Base-by-base conservation (phyloP, 2,329 filamentous ascomycete genomes). In the Clarireedia monteithiana region DNA sequence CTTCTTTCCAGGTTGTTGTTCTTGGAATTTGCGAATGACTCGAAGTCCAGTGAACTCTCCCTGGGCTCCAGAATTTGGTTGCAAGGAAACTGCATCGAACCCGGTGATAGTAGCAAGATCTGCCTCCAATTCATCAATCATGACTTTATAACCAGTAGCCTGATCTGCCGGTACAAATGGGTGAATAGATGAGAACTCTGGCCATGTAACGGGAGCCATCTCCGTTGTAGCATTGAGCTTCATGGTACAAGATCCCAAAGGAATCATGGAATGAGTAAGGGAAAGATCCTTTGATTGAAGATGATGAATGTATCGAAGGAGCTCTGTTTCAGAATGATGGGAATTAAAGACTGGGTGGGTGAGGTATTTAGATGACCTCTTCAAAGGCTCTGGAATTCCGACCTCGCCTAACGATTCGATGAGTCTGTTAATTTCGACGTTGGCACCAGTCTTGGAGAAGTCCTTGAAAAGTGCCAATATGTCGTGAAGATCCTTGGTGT, bases 181-280 rank as follows among this genome's bases (percentile, higher is more conserved):
- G 73, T 97, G 92, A 36, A 95, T 78, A 59, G 86, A 83, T 44
- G 88, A 81, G 67, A 91, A 89, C 50, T 85, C 82, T 0, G 85
- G 83, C 73, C 84, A 86, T 0, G 88, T 88, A 55, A 96, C 80
- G 6, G 91, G 87, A 15, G 88, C 81, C 92, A 97, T 96, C 75
- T 96, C 90, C 0, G 89, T 89, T 3, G 91, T 94, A 44, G 88
- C 89, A 70, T 96, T 96, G 53, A 96, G 83, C 78, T 97, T 97
- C 92, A 97, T 97, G 14, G 92, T 97, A 77, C 92, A 97, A 1
- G 92, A 96, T 20, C 92, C 92, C 1, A 97, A 81, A 2, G 92
- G 91, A 59, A 97, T 97, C 92, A 97, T 97, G 15, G 91, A 96
- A 74, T 97, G 92, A 2, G 91, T 89, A 5, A 96, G 79, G 1